Evolutionary conservation across 179 eudicot genomes (phyloP).

Genomic region (Beta lomatogona): DNA sequence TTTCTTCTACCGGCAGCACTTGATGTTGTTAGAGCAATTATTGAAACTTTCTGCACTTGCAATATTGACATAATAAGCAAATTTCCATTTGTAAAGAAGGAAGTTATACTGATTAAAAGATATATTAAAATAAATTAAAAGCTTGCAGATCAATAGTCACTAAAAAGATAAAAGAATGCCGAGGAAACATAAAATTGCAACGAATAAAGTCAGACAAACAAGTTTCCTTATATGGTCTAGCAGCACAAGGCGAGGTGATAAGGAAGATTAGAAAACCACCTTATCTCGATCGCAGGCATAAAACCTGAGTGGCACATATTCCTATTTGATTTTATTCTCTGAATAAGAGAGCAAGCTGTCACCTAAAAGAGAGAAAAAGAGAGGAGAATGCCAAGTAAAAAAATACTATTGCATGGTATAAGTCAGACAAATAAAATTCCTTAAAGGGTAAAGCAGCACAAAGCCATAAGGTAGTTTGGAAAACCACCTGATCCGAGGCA

Average conservation of each 20-base stretch:
- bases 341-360: neutral
- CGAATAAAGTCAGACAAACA: no score
- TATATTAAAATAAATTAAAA: neutral
- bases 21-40: conserved; percentile 76
- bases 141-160: conserved; percentile 7
- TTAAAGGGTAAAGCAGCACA: conserved; percentile 5
- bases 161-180: no score
- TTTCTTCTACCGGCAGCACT: conserved; percentile 81
- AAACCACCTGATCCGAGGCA: neutral
- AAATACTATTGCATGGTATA: neutral
- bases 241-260: no score
- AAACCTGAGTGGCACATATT: no score
- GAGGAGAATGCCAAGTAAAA: neutral
- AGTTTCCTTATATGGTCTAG: no score
- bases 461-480: neutral
- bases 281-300: no score
- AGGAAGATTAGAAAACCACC: no score
- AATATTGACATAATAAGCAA: conserved; percentile 10
- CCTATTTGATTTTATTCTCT: no score
- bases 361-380: neutral
- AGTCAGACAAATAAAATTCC: neutral
- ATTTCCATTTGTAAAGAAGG: neutral
- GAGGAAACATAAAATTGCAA: no score
- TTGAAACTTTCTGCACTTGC: conserved; percentile 85
- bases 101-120: neutral